Conservation (phyloP, 2,329 filamentous ascomycete species). For the Fusarium buharicum region DNA sequence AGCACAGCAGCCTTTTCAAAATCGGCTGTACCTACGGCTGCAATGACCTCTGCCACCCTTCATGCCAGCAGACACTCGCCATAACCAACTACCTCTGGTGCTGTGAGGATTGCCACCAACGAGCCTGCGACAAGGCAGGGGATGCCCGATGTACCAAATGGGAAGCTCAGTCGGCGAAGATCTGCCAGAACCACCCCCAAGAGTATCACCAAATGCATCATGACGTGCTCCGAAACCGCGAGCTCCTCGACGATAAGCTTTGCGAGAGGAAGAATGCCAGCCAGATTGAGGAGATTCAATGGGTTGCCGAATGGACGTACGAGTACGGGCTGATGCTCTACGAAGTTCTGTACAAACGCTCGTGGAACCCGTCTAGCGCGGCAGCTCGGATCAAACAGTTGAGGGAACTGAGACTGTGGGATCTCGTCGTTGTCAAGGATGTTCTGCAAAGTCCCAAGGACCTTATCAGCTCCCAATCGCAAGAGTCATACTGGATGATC, state of each 20-base stretch:
- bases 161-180: neutral
- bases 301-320: constrained; percentile 44
- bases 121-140: constrained; percentile 7
- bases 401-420: constrained; percentile 31
- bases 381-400: constrained; percentile 26
- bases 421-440: constrained; percentile 41
- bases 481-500: constrained; percentile 21
- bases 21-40: constrained; percentile 45
- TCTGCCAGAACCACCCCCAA: neutral
- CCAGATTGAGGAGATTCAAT: constrained; percentile 43
- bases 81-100: constrained; percentile 42
- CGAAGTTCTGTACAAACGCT: constrained; percentile 20
- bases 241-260: constrained; percentile 15
- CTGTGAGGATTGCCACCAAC: constrained; percentile 45
- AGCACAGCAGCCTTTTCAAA: constrained; percentile 44
- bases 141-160: constrained; percentile 21
- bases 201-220: constrained; percentile 11
- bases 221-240: constrained; percentile 6
- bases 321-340: constrained; percentile 43
- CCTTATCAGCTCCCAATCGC: constrained; percentile 25
- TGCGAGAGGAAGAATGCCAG: constrained; percentile 11
- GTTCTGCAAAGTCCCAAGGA: constrained; percentile 21
- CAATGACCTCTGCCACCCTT: constrained; percentile 36
- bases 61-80: constrained; percentile 36
- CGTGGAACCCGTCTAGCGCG: constrained; percentile 6